Base-by-base conservation (phyloP, 75 land plant species). In the Isoetes taiwanensis region DNA sequence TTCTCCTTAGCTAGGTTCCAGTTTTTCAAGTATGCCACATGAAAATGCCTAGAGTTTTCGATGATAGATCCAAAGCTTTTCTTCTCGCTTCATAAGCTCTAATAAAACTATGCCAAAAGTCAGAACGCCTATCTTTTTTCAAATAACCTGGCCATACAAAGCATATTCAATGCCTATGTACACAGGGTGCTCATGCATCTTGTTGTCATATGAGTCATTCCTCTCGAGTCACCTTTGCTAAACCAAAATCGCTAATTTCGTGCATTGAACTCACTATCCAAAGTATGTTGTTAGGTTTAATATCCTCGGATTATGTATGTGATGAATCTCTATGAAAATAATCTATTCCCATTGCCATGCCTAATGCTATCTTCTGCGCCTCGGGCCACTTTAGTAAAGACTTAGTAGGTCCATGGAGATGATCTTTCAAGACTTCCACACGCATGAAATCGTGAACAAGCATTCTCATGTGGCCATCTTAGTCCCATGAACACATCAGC, bases 111-210 rank as follows among this genome's bases (percentile, higher is more conserved):
- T n/a, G 8, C 50, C 50, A 46, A 46, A 46, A 23, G 25, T 46
- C 8, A 19, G 23, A 4, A 46, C 50, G 16, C 25, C 50, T 6
- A 46, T 23, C 25, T 46, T 46, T 6, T 46, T 23, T 6, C 50
- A n/a, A n/a, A n/a, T 46, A n/a, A 16, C 16, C 50, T 46, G 50
- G 50, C 50, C 50, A 23, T 46, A 46, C 5, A 46, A n/a, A 8
- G 50, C 50, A n/a, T 46, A 46, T n/a, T 46, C 50, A 8, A 46
- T 23, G 12, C 21, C 50, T 23, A 46, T 46, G 50, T 46, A 46
- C 5, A 46, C 25, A 6, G 50, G 50, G 50, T 46, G 16, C 50
- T 23, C 16, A 23, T 23, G 8, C 6, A 16, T 19, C 50, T 46
- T 5, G 50, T 8, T 6, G 50, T 46, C 16, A 46, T 19, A n/a